phyloP scores from a whole-genome alignment of 345 rosid genomes.

The Populus simonii region DNA sequence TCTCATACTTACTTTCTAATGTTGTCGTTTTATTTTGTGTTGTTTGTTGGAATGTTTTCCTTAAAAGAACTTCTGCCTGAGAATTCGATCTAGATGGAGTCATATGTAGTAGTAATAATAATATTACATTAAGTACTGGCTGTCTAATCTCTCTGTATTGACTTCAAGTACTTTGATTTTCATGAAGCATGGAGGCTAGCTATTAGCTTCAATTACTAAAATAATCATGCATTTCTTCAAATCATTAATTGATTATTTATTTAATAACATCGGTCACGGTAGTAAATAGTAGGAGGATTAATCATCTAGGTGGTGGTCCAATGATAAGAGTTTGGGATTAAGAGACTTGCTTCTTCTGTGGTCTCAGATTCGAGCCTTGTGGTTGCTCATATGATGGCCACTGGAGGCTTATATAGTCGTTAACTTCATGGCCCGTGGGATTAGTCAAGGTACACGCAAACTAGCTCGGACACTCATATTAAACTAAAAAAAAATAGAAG shows the following conservation, averaged over 20 bases:
- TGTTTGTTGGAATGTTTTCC: not conserved
- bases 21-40: not conserved
- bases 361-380: too few relatives aligned
- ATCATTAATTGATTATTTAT: not conserved
- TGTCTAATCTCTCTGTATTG: not conserved
- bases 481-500: too few relatives aligned
- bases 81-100: not conserved
- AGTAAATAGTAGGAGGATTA: too few relatives aligned
- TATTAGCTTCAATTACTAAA: not conserved
- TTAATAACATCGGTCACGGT: not conserved
- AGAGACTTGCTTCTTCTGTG: too few relatives aligned
- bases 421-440: too few relatives aligned
- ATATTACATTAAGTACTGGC: not conserved
- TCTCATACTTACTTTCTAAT: not conserved
- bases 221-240: not conserved
- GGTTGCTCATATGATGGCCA: too few relatives aligned
- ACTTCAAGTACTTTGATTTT: not conserved
- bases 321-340: too few relatives aligned
- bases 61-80: not conserved
- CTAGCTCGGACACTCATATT: too few relatives aligned
- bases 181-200: not conserved
- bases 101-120: not conserved
- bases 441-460: too few relatives aligned
- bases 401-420: too few relatives aligned
- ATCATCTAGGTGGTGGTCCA: too few relatives aligned